Conservation (phyloP, 768 basidiomycete genomes). For the Termitomyces sp. region DNA sequence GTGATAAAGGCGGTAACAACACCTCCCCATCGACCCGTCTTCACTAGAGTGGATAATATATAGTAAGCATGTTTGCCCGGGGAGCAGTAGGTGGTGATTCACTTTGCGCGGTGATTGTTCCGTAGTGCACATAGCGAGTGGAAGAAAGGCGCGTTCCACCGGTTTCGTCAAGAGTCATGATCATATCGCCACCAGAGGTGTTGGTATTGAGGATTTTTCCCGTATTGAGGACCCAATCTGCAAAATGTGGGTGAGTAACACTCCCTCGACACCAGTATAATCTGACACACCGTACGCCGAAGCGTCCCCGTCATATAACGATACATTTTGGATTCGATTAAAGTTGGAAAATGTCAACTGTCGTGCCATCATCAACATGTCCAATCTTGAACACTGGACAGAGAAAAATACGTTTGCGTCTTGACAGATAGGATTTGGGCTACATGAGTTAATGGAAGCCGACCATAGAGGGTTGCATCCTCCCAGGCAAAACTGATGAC, state of each 20-base stretch:
- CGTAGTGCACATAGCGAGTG: slow-evolving; percentile 80
- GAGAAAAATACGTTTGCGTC: slow-evolving; percentile 39
- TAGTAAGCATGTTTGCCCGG: background rate
- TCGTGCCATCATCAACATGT: background rate
- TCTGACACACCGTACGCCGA: slow-evolving; percentile 49
- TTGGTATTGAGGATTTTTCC: slow-evolving; percentile 65
- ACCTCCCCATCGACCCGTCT: slow-evolving; percentile 74
- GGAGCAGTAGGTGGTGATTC: slow-evolving; percentile 4
- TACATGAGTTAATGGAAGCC: slow-evolving; percentile 56
- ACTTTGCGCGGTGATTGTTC: slow-evolving; percentile 64
- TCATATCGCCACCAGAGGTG: slow-evolving; percentile 57
- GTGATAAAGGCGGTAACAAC: slow-evolving; percentile 84
- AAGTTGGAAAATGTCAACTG: slow-evolving; percentile 63
- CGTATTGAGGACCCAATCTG: slow-evolving; percentile 69
- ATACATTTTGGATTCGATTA: slow-evolving; percentile 61
- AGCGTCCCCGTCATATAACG: slow-evolving; percentile 70
- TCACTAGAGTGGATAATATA: slow-evolving; percentile 39
- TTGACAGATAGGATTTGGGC: slow-evolving; percentile 68
- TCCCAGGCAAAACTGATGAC: slow-evolving; percentile 66
- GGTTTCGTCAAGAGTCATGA: slow-evolving; percentile 57
- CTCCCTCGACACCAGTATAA: background rate
- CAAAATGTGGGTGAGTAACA: background rate
- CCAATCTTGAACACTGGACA: background rate
- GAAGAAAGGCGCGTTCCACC: slow-evolving; percentile 77
- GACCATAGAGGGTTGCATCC: slow-evolving; percentile 84